Base-by-base conservation (phyloP, 73 alveolate species). In the Paraurostyla sp. region DNA sequence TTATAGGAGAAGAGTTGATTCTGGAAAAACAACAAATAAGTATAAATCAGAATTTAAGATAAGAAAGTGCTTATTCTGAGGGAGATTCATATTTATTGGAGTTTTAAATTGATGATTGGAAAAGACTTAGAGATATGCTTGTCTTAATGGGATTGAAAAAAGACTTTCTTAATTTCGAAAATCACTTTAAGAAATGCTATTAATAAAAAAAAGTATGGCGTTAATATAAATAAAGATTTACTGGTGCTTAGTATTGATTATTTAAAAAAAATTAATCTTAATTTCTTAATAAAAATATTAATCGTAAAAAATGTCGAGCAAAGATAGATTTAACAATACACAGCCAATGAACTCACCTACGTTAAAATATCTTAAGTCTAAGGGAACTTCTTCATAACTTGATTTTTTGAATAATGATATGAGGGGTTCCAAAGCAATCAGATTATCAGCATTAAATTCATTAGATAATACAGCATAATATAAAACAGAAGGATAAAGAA, bases 1-100 rank as follows among this genome's bases (percentile, higher is more conserved):
- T 71, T n/a, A 68, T 90, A 13, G 95, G 95, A 3, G 95, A 90
- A 52, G 95, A 90, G 22, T 85, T 50, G 93, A 85, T 4, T 22
- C 71, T 3, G 18, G 4, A 29, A 54, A 45, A 73, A 1, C 78
- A 38, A 71, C 3, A 11, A 42, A 16, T 11, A 3, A 18, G 3
- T 38, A 35, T 45, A n/a, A 23, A 30, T 57, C 59, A 51, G 48
- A 35, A 51, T 51, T 30, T 54, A 45, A 33, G 93, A 51, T 36
- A 23, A 27, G 93, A 85, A 75, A 51, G 71, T 27, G 93, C 82
- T 20, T 71, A 85, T 51, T 58, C 93, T 1, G 93, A 85, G 56
- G 80, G 76, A 9, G 93, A 69, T 51, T 42, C 87, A 3, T 85
- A 71, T 40, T 32, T 85, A 20, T 27, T 85, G 20, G 93, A 85